Base-by-base conservation (phyloP, 2,329 filamentous ascomycete genomes). In the Aureobasidium musti region DNA sequence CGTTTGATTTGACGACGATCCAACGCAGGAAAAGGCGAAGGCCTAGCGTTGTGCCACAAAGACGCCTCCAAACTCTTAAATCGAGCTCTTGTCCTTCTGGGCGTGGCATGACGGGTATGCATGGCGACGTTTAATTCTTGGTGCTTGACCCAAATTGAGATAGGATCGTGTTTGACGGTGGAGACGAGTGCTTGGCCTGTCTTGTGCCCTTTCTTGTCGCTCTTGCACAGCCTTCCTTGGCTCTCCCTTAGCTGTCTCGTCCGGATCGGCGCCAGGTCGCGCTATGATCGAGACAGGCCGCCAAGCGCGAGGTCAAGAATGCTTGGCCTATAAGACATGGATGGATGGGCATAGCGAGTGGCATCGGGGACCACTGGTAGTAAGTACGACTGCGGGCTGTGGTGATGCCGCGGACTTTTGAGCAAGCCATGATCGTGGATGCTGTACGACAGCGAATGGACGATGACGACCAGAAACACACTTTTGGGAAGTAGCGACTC, bases 291-390 rank as follows among this genome's bases (percentile, higher is more conserved):
- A 50, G 45, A 63, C 33, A 52, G 59, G 45, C 21, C 11, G 45
- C 45, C 59, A 63, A 63, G 45, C 45, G 59, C 59, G 59, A 63
- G 59, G 59, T 63, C 59, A 63, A 63, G 59, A 63, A 63, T 63
- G 59, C 59, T 63, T 63, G 59, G 45, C 59, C 45, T 52, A 37
- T 23, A 23, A 26, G 17, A 49, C 6, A 19, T 41, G 13, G n/a
- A n/a, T 28, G 59, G 45, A 21, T 21, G 43, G 47, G n/a, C 41
- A 45, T 30, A 52, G 41, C n/a, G n/a, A 23, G 21, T 23, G 28
- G 8, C 41, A 47, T 61, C 30, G 57, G 41, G 41, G 41, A 49
- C 6, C 57, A 19, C 1, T 35, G n/a, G 57, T 11, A 37, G 43
- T 43, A 49, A 26, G 14, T 11, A 21, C 19, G 4, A 28, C 30